These are phyloP conservation scores for Zhuliangozyma blackwelliae DNA, from an alignment of 1,139 yeast genomes.

Conservation along the genomic window DNA sequence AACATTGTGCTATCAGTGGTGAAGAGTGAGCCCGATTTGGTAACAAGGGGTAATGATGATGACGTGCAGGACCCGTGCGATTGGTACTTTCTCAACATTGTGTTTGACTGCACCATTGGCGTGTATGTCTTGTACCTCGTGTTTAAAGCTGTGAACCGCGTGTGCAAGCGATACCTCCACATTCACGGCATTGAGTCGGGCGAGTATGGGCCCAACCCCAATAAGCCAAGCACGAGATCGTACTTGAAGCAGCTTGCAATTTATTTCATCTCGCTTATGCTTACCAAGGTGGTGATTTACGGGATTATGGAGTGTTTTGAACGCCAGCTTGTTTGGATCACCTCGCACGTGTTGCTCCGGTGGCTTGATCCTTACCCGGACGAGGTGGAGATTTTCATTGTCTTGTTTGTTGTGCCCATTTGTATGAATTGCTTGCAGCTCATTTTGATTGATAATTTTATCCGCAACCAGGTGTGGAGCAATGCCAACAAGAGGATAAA, in stretches of 20 bases:
- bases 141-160: constrained; percentile 42
- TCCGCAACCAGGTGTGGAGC: constrained; percentile 47
- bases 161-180: constrained; percentile 28
- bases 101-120: constrained; percentile 93
- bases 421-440: constrained; percentile 85
- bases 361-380: constrained; percentile 79
- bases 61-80: constrained; percentile 60
- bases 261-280: constrained; percentile 60
- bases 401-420: constrained; percentile 77
- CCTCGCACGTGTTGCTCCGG: constrained; percentile 48
- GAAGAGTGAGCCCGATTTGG: constrained; percentile 23
- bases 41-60: constrained; percentile 11
- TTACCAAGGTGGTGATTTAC: constrained; percentile 54
- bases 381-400: constrained; percentile 76
- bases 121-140: constrained; percentile 72
- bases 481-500: constrained; percentile 19
- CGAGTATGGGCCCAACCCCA: constrained; percentile 59
- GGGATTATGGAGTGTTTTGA: constrained; percentile 39
- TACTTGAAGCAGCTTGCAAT: constrained; percentile 71
- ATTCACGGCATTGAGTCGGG: constrained; percentile 69
- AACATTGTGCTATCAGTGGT: constrained; percentile 71
- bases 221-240: constrained; percentile 60
- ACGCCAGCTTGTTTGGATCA: constrained; percentile 39
- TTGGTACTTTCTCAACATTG: constrained; percentile 86
- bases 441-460: constrained; percentile 80